Evolutionary conservation across 768 basidiomycete genomes (phyloP).

Genomic region (Galerina marginata): DNA sequence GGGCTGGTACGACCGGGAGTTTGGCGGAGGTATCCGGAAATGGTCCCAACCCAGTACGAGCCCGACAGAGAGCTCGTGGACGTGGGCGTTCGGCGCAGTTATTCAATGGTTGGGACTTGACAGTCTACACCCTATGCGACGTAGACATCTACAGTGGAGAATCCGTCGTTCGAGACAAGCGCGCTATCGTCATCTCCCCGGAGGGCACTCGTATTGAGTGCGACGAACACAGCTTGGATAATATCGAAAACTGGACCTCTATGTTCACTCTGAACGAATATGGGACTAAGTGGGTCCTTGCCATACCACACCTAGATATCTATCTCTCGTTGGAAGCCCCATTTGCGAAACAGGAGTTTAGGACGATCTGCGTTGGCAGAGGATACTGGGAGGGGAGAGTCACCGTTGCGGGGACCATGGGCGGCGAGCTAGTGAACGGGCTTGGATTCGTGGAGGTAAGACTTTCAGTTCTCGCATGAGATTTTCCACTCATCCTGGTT

Average conservation of each 20-base stretch:
- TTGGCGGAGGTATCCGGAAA: not conserved
- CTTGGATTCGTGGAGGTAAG: slow-evolving; percentile 5
- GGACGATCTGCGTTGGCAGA: slow-evolving; percentile 2
- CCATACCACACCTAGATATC: not conserved
- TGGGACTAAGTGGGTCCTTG: not conserved
- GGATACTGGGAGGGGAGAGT: slow-evolving; percentile 3
- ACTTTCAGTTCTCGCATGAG: not conserved
- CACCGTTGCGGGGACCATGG: not conserved
- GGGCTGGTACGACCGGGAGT: slow-evolving; percentile 6
- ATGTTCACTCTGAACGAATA: slow-evolving; percentile 4
- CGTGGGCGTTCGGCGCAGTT: slow-evolving; percentile 4
- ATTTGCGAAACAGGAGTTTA: not conserved
- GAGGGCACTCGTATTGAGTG: not conserved
- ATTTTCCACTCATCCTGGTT: not conserved
- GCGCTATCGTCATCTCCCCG: slow-evolving; percentile 1
- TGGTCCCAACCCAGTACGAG: not conserved
- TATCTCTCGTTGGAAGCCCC: not conserved
- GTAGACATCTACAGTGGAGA: not conserved
- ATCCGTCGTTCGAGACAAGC: not conserved
- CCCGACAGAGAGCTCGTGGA: slow-evolving; percentile 1
- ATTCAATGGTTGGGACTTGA: slow-evolving; percentile 1
- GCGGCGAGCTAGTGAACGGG: not conserved
- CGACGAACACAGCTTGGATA: not conserved
- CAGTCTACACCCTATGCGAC: slow-evolving; percentile 1
- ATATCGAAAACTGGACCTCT: not conserved